These are phyloP conservation scores for Magnusiomyces suaveolens DNA, from an alignment of 1,139 yeast species.

Conservation along the genomic window DNA sequence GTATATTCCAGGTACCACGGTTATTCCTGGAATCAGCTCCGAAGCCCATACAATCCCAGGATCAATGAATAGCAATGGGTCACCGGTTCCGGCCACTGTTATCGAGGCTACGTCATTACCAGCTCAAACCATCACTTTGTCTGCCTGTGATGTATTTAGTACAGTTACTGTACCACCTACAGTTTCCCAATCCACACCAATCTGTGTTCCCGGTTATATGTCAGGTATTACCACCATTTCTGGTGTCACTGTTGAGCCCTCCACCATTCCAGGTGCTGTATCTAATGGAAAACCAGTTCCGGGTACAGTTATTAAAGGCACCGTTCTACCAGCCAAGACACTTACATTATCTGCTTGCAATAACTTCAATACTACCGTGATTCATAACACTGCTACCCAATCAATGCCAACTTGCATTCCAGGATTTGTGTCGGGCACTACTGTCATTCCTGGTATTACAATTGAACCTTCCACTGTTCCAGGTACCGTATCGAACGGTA, in stretches of 20 bases:
- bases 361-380: conserved; percentile 3
- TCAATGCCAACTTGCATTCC: conserved; percentile 5
- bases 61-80: conserved; percentile 1
- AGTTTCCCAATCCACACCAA: background rate
- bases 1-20: conserved; percentile 8
- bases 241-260: background rate
- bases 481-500: background rate
- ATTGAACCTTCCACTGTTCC: conserved; percentile 8
- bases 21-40: conserved; percentile 5
- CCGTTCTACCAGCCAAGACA: background rate
- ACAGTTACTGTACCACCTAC: background rate
- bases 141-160: conserved; percentile 6
- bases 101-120: background rate
- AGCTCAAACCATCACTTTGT: background rate
- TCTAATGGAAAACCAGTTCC: conserved; percentile 6
- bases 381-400: conserved; percentile 7
- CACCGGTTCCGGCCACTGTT: conserved; percentile 7
- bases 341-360: conserved; percentile 4
- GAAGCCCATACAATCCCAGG: conserved; percentile 2
- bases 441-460: conserved; percentile 10
- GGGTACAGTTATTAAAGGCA: background rate
- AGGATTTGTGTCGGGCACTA: conserved; percentile 2
- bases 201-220: background rate
- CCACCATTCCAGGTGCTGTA: background rate
- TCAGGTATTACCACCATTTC: background rate